Conservation (phyloP, 257 asterid genomes). For the Penstemon newberryi region DNA sequence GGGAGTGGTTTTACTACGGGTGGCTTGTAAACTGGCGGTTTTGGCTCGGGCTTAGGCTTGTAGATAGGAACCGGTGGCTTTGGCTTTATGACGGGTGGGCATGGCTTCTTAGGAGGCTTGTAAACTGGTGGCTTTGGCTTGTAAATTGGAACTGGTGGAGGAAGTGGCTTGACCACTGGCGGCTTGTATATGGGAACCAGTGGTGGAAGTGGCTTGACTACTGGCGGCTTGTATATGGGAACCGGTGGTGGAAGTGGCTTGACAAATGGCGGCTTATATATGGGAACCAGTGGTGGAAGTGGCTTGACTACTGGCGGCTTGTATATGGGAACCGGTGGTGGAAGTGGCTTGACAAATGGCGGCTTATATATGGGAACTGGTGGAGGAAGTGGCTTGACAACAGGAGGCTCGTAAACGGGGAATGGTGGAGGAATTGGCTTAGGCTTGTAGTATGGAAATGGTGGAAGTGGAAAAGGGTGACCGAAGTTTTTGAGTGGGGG, state of each 20-base stretch:
- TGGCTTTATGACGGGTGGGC: conserved; percentile 24
- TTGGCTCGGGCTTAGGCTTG: conserved; percentile 21
- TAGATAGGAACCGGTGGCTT: conserved; percentile 32
- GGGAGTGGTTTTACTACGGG: conserved; percentile 28
- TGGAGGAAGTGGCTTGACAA: conserved; percentile 28
- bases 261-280: conserved; percentile 24
- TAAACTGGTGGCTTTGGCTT: conserved; percentile 44
- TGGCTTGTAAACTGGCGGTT: conserved; percentile 20
- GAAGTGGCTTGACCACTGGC: conserved; percentile 29
- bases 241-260: conserved; percentile 4
- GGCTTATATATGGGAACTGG: conserved; percentile 19
- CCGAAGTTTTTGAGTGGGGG: conserved; percentile 40
- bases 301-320: conserved; percentile 27
- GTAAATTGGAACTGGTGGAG: conserved; percentile 33
- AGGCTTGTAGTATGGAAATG: conserved; percentile 32
- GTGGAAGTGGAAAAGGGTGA: conserved; percentile 47
- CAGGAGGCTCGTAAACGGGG: conserved; percentile 39
- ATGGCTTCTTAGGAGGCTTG: conserved; percentile 30
- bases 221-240: conserved; percentile 22
- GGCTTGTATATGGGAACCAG: conserved; percentile 37
- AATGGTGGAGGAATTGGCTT: conserved; percentile 30
- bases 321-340: conserved; percentile 12
- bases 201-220: conserved; percentile 35
- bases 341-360: conserved; percentile 12
- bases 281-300: no score